phyloP scores from a whole-genome alignment of 768 basidiomycete species.

The Pleurotus djamor region DNA sequence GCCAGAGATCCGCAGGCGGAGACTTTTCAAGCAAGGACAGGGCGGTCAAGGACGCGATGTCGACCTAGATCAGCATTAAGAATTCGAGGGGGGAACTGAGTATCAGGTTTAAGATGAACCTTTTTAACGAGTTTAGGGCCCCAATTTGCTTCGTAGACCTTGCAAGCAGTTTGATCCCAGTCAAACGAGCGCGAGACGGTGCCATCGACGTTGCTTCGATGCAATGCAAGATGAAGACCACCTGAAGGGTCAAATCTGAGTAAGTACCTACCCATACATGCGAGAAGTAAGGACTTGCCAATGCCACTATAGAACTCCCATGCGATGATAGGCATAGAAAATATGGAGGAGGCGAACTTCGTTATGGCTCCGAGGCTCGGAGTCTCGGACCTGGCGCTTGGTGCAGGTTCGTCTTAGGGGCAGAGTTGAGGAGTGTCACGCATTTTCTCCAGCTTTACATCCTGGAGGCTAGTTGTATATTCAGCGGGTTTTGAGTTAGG shows the following conservation, averaged over 20 bases:
- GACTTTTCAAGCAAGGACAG: too few relatives aligned
- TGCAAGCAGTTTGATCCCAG: slow-evolving; percentile 76
- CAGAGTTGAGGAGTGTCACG: too few relatives aligned
- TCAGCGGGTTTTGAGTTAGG: too few relatives aligned
- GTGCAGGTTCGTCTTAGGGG: too few relatives aligned
- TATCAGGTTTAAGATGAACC: slow-evolving; percentile 32
- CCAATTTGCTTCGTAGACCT: slow-evolving; percentile 66
- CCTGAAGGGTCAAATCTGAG: slow-evolving; percentile 49
- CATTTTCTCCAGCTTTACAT: too few relatives aligned
- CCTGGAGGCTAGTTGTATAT: too few relatives aligned
- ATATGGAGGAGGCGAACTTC: neutral
- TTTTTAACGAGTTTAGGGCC: slow-evolving; percentile 44
- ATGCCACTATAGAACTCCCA: slow-evolving; percentile 83
- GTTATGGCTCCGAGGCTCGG: too few relatives aligned
- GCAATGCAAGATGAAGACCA: slow-evolving; percentile 69
- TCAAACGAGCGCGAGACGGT: slow-evolving; percentile 70
- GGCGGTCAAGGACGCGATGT: slow-evolving; percentile 60
- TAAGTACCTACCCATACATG: neutral
- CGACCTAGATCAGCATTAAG: slow-evolving; percentile 36
- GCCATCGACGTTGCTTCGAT: slow-evolving; percentile 44
- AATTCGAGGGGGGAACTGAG: too few relatives aligned
- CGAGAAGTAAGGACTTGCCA: slow-evolving; percentile 38
- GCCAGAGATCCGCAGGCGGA: slow-evolving; percentile 70
- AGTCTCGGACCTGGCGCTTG: too few relatives aligned
- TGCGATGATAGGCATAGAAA: slow-evolving; percentile 12